Evolutionary conservation across 176 grass and related monocot species (phyloP), one percentile per base, ranked within the genome.

Genomic region (Aegilops bicornis): DNA sequence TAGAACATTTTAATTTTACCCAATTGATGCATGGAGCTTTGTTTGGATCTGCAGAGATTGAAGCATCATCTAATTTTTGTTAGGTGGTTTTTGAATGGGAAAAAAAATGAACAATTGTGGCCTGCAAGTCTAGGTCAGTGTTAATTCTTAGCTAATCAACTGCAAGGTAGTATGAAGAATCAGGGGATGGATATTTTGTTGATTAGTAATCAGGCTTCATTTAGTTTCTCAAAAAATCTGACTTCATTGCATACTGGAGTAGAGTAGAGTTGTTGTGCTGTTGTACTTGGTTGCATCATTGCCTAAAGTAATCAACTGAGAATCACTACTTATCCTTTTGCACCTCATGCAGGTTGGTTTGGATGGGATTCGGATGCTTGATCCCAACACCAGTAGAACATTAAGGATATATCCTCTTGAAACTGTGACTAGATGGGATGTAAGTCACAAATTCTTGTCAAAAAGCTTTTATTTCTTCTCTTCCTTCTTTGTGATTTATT

Each of bases 281-380:
- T 40, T 76, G 11, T 77, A 43, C 40, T 84, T 73, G 25, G 30
- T 76, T 76, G 50, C 68, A 15, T 36, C 33, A 48, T 54, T 50
- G 36, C 39, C 64, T 76, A 52, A n/a, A 39, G 60, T 78, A 47
- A 64, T 66, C 24, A 12, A 47, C 22, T 9, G 66, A 10, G 54
- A 45, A 59, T 64, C 13, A 24, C 17, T 61, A 45, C 22, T 67
- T 64, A 47, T 69, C 65, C 29, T 24, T 3, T 81, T 89, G 25
- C 40, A 48, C 61, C 31, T 36, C 29, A 60, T 33, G 72, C 84
- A 98, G 97, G 85, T 98, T 88, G 97, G 97, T 82, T 88, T 98
- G 88, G 97, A 99, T 96, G 97, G 97, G 83, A 99, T 99, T 84
- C 90, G 91, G 70, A 99, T 99, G 97, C 97, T 99, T 65, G 97